phyloP scores from a whole-genome alignment of 2,329 filamentous ascomycete species.

The Chaetothyriales sp. region DNA sequence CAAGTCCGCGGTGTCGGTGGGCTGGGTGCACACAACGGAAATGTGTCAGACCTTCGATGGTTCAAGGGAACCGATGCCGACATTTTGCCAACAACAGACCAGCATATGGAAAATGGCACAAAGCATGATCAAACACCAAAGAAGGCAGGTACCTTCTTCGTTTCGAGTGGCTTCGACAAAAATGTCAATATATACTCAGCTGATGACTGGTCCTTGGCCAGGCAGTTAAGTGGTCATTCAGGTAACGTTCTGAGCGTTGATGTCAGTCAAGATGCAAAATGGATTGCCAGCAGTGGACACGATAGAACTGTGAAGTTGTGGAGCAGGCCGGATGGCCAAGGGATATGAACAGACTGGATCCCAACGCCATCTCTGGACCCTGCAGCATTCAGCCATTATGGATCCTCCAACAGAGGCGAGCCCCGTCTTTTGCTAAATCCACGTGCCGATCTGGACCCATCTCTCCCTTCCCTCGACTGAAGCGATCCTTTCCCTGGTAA shows the following conservation, averaged over 20 bases:
- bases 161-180: slow-evolving; percentile 82
- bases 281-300: slow-evolving; percentile 89
- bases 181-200: slow-evolving; percentile 92
- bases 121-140: slow-evolving; percentile 37
- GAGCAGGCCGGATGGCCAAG: slow-evolving; percentile 64
- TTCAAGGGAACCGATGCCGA: slow-evolving; percentile 72
- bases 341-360: slow-evolving; percentile 12
- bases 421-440: background rate
- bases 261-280: slow-evolving; percentile 68
- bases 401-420: background rate
- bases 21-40: slow-evolving; percentile 78
- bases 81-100: slow-evolving; percentile 20
- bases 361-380: background rate
- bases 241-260: slow-evolving; percentile 86
- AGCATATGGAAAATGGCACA: slow-evolving; percentile 6
- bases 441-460: background rate
- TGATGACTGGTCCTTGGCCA: slow-evolving; percentile 85
- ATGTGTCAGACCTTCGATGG: slow-evolving; percentile 86
- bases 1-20: slow-evolving; percentile 71
- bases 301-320: slow-evolving; percentile 93
- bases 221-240: slow-evolving; percentile 76
- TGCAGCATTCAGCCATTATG: background rate
- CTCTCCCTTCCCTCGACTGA: too few species aligned
- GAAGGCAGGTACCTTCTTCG: slow-evolving; percentile 80
- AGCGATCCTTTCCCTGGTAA: too few species aligned